These are phyloP conservation scores for Gastrodia elata DNA, from an alignment of 106 monocot genomes.

Conservation along the genomic window DNA sequence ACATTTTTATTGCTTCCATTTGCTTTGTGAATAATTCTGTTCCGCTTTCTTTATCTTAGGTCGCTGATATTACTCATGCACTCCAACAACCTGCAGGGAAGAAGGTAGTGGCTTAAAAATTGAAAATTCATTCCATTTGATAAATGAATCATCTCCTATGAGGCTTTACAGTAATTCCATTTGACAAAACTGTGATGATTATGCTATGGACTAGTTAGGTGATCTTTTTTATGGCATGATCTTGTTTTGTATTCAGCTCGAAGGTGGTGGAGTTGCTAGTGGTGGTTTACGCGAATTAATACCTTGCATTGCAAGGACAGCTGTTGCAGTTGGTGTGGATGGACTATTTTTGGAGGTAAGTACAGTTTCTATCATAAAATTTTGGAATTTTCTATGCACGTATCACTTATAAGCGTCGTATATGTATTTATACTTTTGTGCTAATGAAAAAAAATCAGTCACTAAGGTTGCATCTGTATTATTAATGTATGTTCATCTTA, in stretches of 20 bases:
- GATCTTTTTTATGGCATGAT: background rate
- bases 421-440: too few relatives aligned
- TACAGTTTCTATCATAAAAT: background rate
- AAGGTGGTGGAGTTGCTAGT: conserved; percentile 96
- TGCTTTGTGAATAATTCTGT: background rate
- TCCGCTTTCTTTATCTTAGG: conserved; percentile 32
- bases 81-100: conserved; percentile 93
- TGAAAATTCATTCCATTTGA: background rate
- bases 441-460: too few relatives aligned
- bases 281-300: conserved; percentile 92
- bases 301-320: conserved; percentile 87
- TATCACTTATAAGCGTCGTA: too few relatives aligned
- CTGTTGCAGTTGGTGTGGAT: conserved; percentile 90
- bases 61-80: conserved; percentile 91
- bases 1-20: background rate
- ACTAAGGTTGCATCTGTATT: too few relatives aligned
- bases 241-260: conserved; percentile 44
- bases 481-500: too few relatives aligned
- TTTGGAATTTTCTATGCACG: too few relatives aligned
- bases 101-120: conserved; percentile 40
- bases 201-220: background rate
- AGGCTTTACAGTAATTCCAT: background rate
- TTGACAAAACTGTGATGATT: background rate
- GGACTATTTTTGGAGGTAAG: conserved; percentile 98
- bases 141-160: background rate